Conservation (phyloP, 352 stramenopile genomes). For the Phytophthora tubulina region DNA sequence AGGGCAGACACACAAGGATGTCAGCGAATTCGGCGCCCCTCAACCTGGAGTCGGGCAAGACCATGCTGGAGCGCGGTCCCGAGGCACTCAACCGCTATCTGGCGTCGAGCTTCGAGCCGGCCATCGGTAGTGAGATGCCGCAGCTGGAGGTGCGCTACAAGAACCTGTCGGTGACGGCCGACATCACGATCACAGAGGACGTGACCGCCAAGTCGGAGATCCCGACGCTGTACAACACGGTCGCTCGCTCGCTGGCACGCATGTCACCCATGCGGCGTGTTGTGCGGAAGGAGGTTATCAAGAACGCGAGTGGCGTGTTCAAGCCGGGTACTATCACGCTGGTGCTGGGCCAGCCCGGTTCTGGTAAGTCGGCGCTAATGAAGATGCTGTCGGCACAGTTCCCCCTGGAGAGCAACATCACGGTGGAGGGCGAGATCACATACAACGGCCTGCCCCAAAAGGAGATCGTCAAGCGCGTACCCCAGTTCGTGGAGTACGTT, state of each 20-base stretch:
- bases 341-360: constrained; percentile 13
- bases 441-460: constrained; percentile 22
- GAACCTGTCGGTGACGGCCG: constrained; percentile 52
- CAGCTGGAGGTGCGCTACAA: constrained; percentile 64
- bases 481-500: constrained; percentile 42
- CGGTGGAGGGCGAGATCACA: constrained; percentile 32
- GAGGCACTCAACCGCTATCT: constrained; percentile 37
- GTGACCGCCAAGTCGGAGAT: constrained; percentile 32
- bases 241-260: constrained; percentile 12
- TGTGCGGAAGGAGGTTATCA: constrained; percentile 35
- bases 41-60: constrained; percentile 26
- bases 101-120: constrained; percentile 41
- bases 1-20: constrained; percentile 13
- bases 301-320: constrained; percentile 38
- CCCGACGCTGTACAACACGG: constrained; percentile 51
- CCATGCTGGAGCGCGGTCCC: constrained; percentile 27
- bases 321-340: constrained; percentile 24
- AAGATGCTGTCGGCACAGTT: constrained; percentile 39
- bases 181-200: constrained; percentile 38
- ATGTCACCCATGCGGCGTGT: constrained; percentile 32
- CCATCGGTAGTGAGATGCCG: constrained; percentile 49
- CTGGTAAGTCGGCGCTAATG: constrained; percentile 29
- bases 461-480: constrained; percentile 20
- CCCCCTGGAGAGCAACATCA: constrained; percentile 27
- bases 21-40: constrained; percentile 2